phyloP scores from a whole-genome alignment of 164 flowering plant genomes.

The Sedum album region DNA sequence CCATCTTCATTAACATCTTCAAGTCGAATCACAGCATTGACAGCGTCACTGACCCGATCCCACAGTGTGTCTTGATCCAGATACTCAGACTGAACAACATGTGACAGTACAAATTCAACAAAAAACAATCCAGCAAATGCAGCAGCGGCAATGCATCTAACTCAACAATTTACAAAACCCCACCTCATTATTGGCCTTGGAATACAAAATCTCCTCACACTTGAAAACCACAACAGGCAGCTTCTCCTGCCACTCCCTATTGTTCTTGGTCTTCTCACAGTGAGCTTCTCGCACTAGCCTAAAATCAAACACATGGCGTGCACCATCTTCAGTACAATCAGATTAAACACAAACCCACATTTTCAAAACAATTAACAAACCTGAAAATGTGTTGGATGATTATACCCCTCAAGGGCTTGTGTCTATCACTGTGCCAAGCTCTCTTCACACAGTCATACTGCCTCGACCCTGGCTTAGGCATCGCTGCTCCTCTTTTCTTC shows the following conservation, averaged over 20 bases:
- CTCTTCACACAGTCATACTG: slow-evolving; percentile 88
- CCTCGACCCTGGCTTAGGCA: slow-evolving; percentile 98
- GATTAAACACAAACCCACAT: slow-evolving; percentile 9
- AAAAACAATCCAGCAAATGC: background rate
- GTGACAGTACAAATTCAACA: background rate
- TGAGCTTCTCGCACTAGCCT: slow-evolving; percentile 70
- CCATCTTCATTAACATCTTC: slow-evolving; percentile 79
- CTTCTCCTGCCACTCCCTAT: slow-evolving; percentile 92
- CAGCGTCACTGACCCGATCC: slow-evolving; percentile 77
- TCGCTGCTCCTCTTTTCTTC: slow-evolving; percentile 16
- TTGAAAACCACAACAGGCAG: slow-evolving; percentile 80
- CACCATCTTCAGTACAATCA: background rate
- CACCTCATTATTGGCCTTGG: slow-evolving; percentile 98
- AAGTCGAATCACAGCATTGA: slow-evolving; percentile 68
- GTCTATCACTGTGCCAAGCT: slow-evolving; percentile 98
- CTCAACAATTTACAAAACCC: background rate
- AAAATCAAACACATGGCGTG: slow-evolving; percentile 32
- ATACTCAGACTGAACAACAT: slow-evolving; percentile 62
- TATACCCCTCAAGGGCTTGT: slow-evolving; percentile 89
- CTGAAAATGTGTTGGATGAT: slow-evolving; percentile 91
- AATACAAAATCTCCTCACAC: slow-evolving; percentile 96
- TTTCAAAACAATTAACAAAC: slow-evolving; percentile 25
- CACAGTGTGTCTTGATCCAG: slow-evolving; percentile 60
- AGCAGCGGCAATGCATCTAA: background rate
- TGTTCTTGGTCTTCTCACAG: slow-evolving; percentile 59